phyloP scores from a whole-genome alignment of 495 filamentous ascomycete species.

The Penicillium dipodomyicola region DNA sequence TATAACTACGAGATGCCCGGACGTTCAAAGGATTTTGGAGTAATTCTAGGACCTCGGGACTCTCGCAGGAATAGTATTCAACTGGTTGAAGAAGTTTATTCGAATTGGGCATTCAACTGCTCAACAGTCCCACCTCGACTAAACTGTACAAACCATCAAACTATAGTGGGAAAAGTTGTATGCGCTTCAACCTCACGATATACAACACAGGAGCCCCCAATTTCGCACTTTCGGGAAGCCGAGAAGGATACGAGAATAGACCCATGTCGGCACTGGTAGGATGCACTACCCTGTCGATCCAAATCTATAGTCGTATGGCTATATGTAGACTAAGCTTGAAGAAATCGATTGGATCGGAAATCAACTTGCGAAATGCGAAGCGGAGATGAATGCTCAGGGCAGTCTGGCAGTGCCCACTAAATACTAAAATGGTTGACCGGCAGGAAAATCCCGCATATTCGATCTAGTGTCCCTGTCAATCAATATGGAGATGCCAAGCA shows the following conservation, averaged over 20 bases:
- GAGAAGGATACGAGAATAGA: neutral
- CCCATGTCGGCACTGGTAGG: no score
- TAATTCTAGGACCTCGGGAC: conserved; percentile 5
- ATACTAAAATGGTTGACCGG: conserved; percentile 9
- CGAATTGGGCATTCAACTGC: conserved; percentile 1
- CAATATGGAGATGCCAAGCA: conserved; percentile 1
- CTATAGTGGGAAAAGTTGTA: no score
- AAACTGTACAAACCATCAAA: neutral
- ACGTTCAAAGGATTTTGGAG: neutral
- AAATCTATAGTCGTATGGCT: neutral
- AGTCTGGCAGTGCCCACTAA: conserved; percentile 16
- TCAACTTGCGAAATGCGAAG: conserved; percentile 1
- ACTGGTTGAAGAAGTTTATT: neutral
- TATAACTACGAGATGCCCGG: neutral
- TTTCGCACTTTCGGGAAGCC: conserved; percentile 4
- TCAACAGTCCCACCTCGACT: no score
- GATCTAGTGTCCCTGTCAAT: neutral
- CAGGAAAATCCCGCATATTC: conserved; percentile 23
- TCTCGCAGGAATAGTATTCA: conserved; percentile 14
- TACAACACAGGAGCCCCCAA: neutral
- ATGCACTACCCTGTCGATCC: neutral
- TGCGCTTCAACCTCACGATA: neutral
- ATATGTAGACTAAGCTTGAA: neutral
- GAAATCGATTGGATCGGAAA: conserved; percentile 18
- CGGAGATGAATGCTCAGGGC: conserved; percentile 12